Base-by-base conservation (phyloP, 108 stramenopile species). In the Skeletonema potamos region DNA sequence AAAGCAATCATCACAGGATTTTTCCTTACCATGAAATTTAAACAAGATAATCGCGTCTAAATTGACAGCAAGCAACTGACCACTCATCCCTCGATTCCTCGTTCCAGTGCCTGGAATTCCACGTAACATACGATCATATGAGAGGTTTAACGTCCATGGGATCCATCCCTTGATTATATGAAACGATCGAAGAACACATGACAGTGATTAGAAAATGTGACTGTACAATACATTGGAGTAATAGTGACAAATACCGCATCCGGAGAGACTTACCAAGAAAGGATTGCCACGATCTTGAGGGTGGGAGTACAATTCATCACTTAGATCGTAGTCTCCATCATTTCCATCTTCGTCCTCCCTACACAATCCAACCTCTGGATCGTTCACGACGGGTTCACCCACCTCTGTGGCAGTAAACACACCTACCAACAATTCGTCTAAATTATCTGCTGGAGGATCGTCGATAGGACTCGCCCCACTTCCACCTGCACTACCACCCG, bases 41-140 rank as follows among this genome's bases (percentile, higher is more conserved):
- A 92, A 65, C 59, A 95, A 39, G 17, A 95, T 83, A 54, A 95
- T 89, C 17, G 86, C 91, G 77, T 95, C 94, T 64, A 95, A 64
- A 73, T 91, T 95, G 24, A 89, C 89, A 27, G 84, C 84, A 3
- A 95, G 70, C 55, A 92, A 64, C 26, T 71, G 69, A 1, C 91
- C 94, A 0, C 64, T 69, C 72, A 87, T 70, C 15, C 91, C 91
- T n/a, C 72, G 72, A 46, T 83, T 65, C 44, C 94, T 56, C 4
- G 94, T 92, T 1, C 94, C 94, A 17, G 94, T 95, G 11, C 89
- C 89, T 1, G 91, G 91, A 24, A 95, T 87, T 2, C 94, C 94
- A 15, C 73, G 60, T 13, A 92, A 28, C 86, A 95, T 82, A 26
- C 81, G 72, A 62, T 84, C 85, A 75, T 91, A 95, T 4, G 81